phyloP scores from a whole-genome alignment of 192 early-diverging fungal species.

The Oehlia diaphana region DNA sequence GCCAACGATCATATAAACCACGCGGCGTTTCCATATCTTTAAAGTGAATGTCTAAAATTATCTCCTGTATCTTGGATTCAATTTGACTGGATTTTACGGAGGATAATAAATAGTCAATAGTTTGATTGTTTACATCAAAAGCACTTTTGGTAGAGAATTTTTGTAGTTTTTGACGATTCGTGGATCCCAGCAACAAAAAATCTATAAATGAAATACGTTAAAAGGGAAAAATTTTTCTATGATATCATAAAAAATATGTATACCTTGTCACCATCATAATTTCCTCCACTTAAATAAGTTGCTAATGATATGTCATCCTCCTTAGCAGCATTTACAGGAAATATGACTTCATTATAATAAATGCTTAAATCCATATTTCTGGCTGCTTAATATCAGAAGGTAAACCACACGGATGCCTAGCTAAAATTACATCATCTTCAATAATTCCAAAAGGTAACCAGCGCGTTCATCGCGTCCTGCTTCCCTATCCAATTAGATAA shows the following conservation, averaged over 20 bases:
- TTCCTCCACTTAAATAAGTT: constrained; percentile 17
- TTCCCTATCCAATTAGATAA: constrained; percentile 32
- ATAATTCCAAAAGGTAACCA: constrained; percentile 29
- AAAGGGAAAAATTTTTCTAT: background rate
- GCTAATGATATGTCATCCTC: constrained; percentile 1
- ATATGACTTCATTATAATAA: constrained; percentile 25
- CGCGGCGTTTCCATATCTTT: background rate
- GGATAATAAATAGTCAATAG: background rate
- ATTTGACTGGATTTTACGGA: background rate
- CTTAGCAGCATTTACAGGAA: background rate
- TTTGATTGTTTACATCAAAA: constrained; percentile 25
- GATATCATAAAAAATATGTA: background rate
- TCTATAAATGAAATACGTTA: constrained; percentile 25
- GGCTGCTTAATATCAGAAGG: constrained; percentile 18
- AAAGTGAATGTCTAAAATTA: background rate
- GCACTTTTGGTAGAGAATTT: constrained; percentile 25
- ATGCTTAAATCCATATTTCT: constrained; percentile 1
- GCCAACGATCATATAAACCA: constrained; percentile 4
- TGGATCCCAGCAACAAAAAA: constrained; percentile 45
- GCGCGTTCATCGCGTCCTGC: constrained; percentile 30
- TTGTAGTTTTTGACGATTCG: constrained; percentile 27
- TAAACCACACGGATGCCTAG: constrained; percentile 10
- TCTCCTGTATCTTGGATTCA: background rate
- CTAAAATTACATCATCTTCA: constrained; percentile 32
- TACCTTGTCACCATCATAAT: constrained; percentile 35